Percentiles rank a stretch among this genome's conserved stretches.
phyloP scores from a whole-genome alignment of 352 stramenopile species.

The Lagenidium sp. region DNA sequence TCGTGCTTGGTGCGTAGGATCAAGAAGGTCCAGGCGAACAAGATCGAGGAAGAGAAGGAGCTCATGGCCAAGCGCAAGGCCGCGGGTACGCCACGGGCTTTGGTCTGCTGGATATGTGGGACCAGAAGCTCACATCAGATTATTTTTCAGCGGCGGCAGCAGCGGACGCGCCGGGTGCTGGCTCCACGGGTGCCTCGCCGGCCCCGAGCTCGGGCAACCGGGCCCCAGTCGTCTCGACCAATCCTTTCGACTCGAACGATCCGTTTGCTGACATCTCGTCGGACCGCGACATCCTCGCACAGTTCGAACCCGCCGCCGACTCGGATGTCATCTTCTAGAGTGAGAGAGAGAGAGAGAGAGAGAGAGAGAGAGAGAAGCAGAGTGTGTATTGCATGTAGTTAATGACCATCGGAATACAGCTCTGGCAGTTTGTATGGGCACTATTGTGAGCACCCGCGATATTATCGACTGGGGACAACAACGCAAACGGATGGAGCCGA shows the following conservation, averaged over 20 bases:
- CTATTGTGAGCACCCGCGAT: no score
- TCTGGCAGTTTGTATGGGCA: no score
- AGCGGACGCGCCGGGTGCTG: constrained; percentile 1
- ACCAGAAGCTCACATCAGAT: neutral
- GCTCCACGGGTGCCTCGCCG: neutral
- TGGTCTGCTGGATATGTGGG: no score
- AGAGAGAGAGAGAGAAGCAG: no score
- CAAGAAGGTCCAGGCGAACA: constrained; percentile 98
- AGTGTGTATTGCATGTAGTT: no score
- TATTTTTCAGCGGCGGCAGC: constrained; percentile 6
- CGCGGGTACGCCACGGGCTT: constrained; percentile 25
- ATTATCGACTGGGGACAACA: no score
- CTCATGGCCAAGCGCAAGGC: constrained; percentile 45
- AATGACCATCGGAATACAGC: no score
- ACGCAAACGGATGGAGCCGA: constrained; percentile 78
- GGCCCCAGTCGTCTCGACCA: constrained; percentile 3
- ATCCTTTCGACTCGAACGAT: constrained; percentile 33
- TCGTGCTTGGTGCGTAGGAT: constrained; percentile 81
- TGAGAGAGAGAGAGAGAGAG: neutral
- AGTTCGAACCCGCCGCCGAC: constrained; percentile 66
- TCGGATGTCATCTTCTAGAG: constrained; percentile 76
- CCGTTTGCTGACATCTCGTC: constrained; percentile 61
- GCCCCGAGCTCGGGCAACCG: constrained; percentile 1
- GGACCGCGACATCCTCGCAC: constrained; percentile 72
- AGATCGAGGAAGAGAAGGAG: constrained; percentile 84